A percentile compares a stretch with the other conserved stretches of the same genome.
phyloP scores from a whole-genome alignment of 1,284 basidiomycete species.

The Cystobasidium sp. region DNA sequence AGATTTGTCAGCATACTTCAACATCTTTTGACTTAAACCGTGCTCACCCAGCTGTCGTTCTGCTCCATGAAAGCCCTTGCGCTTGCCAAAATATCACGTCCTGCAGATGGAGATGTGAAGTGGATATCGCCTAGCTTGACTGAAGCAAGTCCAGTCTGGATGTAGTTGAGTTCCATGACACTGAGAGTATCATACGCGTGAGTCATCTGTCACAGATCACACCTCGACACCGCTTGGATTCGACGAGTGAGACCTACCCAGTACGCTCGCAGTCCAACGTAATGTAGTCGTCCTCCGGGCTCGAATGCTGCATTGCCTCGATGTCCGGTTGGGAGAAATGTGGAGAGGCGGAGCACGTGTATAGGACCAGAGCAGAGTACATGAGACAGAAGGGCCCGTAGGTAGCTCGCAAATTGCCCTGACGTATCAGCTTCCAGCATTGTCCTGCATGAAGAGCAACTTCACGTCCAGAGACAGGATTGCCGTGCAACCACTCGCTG shows the following conservation, averaged over 20 bases:
- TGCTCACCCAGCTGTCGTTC: slow-evolving; percentile 17
- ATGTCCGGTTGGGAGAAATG: not conserved
- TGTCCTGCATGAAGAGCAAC: slow-evolving; percentile 22
- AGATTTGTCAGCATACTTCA: too few species aligned
- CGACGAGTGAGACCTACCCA: not conserved
- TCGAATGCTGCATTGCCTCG: not conserved
- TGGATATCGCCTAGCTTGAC: slow-evolving; percentile 1
- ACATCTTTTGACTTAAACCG: too few species aligned
- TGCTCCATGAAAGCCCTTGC: slow-evolving; percentile 6
- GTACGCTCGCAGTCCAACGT: not conserved
- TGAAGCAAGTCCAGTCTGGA: slow-evolving; percentile 6
- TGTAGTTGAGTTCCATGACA: slow-evolving; percentile 11
- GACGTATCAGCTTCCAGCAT: slow-evolving; percentile 3
- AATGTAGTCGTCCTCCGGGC: not conserved
- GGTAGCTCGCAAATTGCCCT: slow-evolving; percentile 1
- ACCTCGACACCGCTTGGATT: too few species aligned
- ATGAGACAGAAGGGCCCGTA: slow-evolving; percentile 5
- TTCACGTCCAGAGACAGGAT: slow-evolving; percentile 5
- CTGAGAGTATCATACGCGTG: not conserved
- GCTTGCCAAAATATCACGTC: not conserved
- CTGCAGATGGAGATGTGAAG: not conserved
- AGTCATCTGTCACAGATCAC: not conserved
- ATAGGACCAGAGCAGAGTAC: not conserved
- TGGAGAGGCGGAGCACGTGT: not conserved
- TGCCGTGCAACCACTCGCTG: slow-evolving; percentile 8